phyloP scores from a whole-genome alignment of 306 rosid species.

The Casuarina equisetifolia region DNA sequence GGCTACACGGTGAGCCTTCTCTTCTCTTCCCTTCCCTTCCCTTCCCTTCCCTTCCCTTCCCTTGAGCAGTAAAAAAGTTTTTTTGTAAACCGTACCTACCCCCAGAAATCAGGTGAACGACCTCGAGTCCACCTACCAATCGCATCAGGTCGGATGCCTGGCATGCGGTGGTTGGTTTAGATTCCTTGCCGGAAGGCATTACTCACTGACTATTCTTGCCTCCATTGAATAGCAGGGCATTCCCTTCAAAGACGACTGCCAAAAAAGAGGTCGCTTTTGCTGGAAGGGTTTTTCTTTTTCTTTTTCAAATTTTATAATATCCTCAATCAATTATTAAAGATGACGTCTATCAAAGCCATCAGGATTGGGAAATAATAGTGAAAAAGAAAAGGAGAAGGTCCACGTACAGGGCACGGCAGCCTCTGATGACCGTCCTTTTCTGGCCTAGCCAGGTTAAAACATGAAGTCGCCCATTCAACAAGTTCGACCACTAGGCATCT shows the following conservation, averaged over 20 bases:
- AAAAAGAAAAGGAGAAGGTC: neutral
- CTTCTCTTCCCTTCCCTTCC: neutral
- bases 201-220: too few species aligned
- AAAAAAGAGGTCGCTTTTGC: too few species aligned
- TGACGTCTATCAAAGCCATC: too few species aligned
- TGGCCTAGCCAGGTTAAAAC: neutral
- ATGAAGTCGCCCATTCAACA: too few species aligned
- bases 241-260: too few species aligned
- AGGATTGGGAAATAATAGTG: neutral
- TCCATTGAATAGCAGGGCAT: too few species aligned
- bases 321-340: too few species aligned
- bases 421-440: neutral
- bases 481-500: too few species aligned
- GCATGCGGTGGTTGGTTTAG: neutral
- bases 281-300: too few species aligned
- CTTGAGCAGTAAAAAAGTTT: too few species aligned
- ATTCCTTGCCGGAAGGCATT: neutral
- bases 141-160: neutral
- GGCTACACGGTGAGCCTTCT: slow-evolving; percentile 71
- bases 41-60: neutral
- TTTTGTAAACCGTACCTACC: neutral
- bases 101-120: neutral
- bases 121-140: neutral
- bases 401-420: neutral
- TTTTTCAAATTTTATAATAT: too few species aligned